These are phyloP conservation scores for Sporothrix dimorphospora DNA, from an alignment of 2,329 filamentous ascomycete species.

Conservation along the genomic window DNA sequence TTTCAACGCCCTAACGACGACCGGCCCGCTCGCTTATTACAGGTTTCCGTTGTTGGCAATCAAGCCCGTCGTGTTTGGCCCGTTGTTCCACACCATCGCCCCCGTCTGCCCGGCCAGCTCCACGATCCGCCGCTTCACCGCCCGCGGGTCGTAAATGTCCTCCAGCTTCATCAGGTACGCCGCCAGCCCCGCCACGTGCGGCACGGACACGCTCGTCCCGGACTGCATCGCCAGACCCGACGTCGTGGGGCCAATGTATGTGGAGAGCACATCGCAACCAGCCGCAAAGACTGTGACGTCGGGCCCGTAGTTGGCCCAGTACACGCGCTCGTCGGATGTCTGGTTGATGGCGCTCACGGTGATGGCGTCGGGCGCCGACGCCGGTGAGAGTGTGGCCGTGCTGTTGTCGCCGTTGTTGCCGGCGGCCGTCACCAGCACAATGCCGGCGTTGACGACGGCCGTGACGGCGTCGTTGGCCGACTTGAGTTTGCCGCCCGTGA, in stretches of 20 bases:
- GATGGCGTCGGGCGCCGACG: slow-evolving; percentile 59
- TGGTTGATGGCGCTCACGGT: slow-evolving; percentile 63
- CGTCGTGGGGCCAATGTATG: slow-evolving; percentile 52
- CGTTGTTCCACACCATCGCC: slow-evolving; percentile 49
- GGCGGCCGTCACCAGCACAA: slow-evolving; percentile 63
- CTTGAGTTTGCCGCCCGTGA: slow-evolving; percentile 54
- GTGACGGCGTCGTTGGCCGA: slow-evolving; percentile 59
- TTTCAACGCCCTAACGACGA: too few relatives aligned
- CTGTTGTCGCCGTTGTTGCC: slow-evolving; percentile 59
- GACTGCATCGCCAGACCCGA: slow-evolving; percentile 44
- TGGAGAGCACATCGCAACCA: slow-evolving; percentile 57
- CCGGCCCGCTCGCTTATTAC: slow-evolving; percentile 25
- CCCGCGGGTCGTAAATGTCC: slow-evolving; percentile 46
- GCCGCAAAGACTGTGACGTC: slow-evolving; percentile 60
- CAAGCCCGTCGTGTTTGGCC: slow-evolving; percentile 50
- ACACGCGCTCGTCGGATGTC: slow-evolving; percentile 51
- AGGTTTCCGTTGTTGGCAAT: slow-evolving; percentile 61
- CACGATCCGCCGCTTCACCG: slow-evolving; percentile 71
- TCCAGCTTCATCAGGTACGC: slow-evolving; percentile 36
- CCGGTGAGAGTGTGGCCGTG: slow-evolving; percentile 48
- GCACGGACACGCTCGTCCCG: slow-evolving; percentile 35
- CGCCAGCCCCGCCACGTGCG: slow-evolving; percentile 35
- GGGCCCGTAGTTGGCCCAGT: slow-evolving; percentile 62
- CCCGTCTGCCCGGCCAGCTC: slow-evolving; percentile 54
- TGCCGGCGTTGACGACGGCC: slow-evolving; percentile 51